Conservation (phyloP, 2,329 filamentous ascomycete genomes). For the Penicillium hesseltinei region DNA sequence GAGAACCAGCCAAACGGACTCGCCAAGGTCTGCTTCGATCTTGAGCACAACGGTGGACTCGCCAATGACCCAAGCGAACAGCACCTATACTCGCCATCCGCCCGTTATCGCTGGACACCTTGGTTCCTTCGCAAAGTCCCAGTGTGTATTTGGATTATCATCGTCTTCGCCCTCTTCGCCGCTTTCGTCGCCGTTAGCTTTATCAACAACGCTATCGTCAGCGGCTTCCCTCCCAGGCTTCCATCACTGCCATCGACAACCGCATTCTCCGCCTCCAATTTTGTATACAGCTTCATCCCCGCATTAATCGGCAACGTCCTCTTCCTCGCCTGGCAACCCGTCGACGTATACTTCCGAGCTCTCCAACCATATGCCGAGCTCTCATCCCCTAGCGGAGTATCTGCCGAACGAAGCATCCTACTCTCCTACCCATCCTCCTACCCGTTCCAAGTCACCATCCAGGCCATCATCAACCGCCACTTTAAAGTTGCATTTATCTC, state of each 20-base stretch:
- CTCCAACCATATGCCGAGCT: conserved; percentile 59
- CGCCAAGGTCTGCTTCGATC: conserved; percentile 35
- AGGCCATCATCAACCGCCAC: conserved; percentile 55
- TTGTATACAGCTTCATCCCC: conserved; percentile 72
- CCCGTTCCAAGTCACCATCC: conserved; percentile 53
- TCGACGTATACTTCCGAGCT: conserved; percentile 60
- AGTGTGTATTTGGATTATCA: conserved; percentile 65
- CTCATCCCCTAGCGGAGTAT: conserved; percentile 50
- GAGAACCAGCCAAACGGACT: conserved; percentile 34
- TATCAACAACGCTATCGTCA: conserved; percentile 62
- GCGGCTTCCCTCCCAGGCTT: conserved; percentile 71
- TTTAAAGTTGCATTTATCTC: conserved; percentile 58
- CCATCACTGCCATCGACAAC: conserved; percentile 57
- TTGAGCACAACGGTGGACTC: conserved; percentile 39
- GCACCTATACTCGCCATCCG: conserved; percentile 51
- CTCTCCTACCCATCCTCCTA: conserved; percentile 56
- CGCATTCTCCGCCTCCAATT: conserved; percentile 83
- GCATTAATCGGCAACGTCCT: conserved; percentile 57
- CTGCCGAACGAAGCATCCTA: conserved; percentile 56
- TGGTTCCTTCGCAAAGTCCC: conserved; percentile 70
- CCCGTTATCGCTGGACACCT: conserved; percentile 68
- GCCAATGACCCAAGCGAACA: conserved; percentile 49
- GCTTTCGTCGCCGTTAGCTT: conserved; percentile 78
- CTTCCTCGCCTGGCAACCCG: conserved; percentile 58
- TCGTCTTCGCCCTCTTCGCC: conserved; percentile 60